Evolutionary conservation across 2,329 filamentous ascomycete genomes (phyloP).

Genomic region (Cladosporium sp.): DNA sequence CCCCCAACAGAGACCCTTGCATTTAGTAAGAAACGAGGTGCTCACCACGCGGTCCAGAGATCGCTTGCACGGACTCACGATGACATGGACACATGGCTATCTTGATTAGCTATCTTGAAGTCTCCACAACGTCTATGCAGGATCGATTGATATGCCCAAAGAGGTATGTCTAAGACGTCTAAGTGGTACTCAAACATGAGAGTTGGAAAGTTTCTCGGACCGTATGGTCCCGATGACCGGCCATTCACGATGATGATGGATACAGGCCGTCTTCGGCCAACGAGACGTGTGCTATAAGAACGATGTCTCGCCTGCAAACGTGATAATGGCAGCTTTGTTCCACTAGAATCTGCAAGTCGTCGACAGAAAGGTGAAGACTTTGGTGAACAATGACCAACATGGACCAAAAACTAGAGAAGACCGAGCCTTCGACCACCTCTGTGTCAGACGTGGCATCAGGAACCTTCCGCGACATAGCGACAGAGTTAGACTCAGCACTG

Average conservation of each 20-base stretch:
- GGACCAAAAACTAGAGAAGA: neutral
- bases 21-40: neutral
- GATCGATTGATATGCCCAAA: neutral
- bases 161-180: neutral
- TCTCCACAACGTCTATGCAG: neutral
- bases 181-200: neutral
- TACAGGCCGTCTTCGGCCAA: neutral
- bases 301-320: neutral
- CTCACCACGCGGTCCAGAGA: neutral
- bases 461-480: neutral
- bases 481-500: conserved; percentile 17
- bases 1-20: neutral
- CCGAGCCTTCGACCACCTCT: neutral
- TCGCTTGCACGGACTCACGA: neutral
- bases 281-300: neutral
- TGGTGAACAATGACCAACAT: neutral
- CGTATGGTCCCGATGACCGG: neutral
- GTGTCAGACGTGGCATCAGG: neutral
- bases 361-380: neutral
- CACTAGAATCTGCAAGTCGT: neutral
- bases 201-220: neutral
- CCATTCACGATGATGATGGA: neutral
- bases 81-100: neutral
- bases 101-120: neutral
- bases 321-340: neutral